Conservation (phyloP, 768 basidiomycete genomes). For the Termitomyces bulborhizus region DNA sequence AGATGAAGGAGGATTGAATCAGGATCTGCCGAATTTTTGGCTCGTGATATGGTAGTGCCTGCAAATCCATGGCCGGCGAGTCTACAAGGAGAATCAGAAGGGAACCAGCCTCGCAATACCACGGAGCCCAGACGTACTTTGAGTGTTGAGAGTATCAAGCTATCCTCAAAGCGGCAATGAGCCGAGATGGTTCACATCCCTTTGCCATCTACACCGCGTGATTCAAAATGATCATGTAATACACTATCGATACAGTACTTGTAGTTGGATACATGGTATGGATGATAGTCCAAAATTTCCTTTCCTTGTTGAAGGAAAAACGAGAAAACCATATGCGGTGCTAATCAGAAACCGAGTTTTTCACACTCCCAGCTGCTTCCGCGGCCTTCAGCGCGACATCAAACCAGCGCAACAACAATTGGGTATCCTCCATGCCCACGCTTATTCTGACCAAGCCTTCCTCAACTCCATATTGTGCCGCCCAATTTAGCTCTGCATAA, state of each 20-base stretch:
- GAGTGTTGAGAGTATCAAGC: too few species aligned
- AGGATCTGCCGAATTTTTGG: too few species aligned
- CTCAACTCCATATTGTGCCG: slow-evolving; percentile 81
- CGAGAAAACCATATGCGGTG: neutral
- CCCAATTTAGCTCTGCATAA: slow-evolving; percentile 88
- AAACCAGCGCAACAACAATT: slow-evolving; percentile 52
- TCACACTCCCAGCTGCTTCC: slow-evolving; percentile 30
- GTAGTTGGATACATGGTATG: slow-evolving; percentile 37
- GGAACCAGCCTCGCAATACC: too few species aligned
- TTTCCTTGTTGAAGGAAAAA: slow-evolving; percentile 28
- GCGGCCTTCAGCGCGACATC: slow-evolving; percentile 66
- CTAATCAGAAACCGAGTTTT: neutral
- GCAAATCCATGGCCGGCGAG: too few species aligned
- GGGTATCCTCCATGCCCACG: slow-evolving; percentile 81
- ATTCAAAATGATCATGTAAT: neutral
- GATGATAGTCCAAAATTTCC: slow-evolving; percentile 17
- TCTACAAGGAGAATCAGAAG: too few species aligned
- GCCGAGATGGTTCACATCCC: too few species aligned
- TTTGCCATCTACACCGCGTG: too few species aligned
- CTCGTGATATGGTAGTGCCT: too few species aligned
- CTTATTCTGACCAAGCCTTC: slow-evolving; percentile 78
- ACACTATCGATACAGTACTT: slow-evolving; percentile 13
- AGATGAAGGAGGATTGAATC: too few species aligned
- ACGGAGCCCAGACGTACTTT: too few species aligned
- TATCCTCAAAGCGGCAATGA: too few species aligned